Conservation (phyloP, 2,329 filamentous ascomycete genomes). For the Colletotrichum brevisporum region DNA sequence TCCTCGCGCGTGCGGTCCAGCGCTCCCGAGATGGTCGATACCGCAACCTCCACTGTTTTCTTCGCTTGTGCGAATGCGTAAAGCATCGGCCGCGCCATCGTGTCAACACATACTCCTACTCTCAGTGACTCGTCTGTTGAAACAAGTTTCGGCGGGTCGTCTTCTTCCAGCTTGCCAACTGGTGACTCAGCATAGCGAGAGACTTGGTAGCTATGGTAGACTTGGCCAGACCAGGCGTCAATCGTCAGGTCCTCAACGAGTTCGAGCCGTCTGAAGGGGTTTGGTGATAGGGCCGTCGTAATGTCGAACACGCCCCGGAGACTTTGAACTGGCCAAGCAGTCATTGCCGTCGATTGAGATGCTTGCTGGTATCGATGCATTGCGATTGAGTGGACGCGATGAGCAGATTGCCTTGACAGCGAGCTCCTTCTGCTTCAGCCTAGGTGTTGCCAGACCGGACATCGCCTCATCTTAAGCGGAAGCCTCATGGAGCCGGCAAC, state of each 20-base stretch:
- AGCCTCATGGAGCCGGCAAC: background rate
- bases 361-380: constrained; percentile 15
- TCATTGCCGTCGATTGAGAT: background rate
- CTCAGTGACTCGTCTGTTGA: background rate
- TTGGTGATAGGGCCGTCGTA: constrained; percentile 8
- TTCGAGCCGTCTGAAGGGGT: constrained; percentile 19
- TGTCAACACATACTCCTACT: background rate
- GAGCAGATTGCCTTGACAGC: background rate
- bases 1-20: constrained; percentile 4
- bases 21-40: background rate
- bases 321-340: background rate
- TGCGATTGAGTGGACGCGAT: background rate
- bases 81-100: background rate
- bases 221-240: background rate
- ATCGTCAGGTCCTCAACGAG: background rate
- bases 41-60: too few species aligned
- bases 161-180: background rate
- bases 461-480: constrained; percentile 14
- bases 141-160: too few species aligned
- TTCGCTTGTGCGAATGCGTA: background rate
- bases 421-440: background rate
- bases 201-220: constrained; percentile 28
- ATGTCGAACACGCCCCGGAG: background rate
- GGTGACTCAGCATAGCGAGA: constrained; percentile 18
- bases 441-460: background rate